Base-by-base conservation (phyloP, 192 early-diverging fungal genomes). In the Backusella tarrabulga region DNA sequence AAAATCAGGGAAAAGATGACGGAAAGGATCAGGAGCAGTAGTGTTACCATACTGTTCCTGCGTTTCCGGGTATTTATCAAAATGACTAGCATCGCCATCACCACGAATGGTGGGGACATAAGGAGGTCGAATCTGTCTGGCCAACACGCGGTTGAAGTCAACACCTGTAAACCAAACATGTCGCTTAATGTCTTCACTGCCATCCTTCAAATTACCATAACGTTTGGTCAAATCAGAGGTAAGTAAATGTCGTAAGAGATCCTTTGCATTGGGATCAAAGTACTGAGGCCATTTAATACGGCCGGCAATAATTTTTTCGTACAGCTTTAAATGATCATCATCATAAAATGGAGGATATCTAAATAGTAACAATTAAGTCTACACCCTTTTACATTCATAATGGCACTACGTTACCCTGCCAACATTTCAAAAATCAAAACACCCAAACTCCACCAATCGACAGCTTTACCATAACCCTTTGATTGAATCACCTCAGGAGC, bases 361-460 rank as follows among this genome's bases (percentile, higher is more conserved):
- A 77, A 0, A 19, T 14, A 1, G 5, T 56, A 7, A 44, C 42
- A 50, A n/a, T 2, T 56, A 9, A 54, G 66, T 42, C 3, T 34
- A 6, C 1, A 26, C n/a, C 32, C 29, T 40, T 3, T 34, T 26
- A 36, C 35, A 52, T 21, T 36, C n/a, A 52, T 17, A 72, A 38
- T 29, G 17, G 32, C 32, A 32, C 32, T 17, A 12, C 40, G 35
- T 82, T 78, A 84, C 63, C 96, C 96, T 26, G 96, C 96, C 41
- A 97, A 88, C 96, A 98, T 98, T 86, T 97, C 95, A 80, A 95
- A 97, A 69, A 98, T 95, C 67, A 98, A 80, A 70, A 98, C 90
- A 41, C 97, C 97, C 76, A 98, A 90, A 52, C 95, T 93, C 90
- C 94, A 98, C 97, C 97, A 98, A 85, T 98, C 97, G 0, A 96